Percentiles rank a stretch among this genome's conserved stretches.
These are phyloP conservation scores for Apiotrichum sp. DNA, from an alignment of 1,284 basidiomycete genomes.

Conservation along the genomic window DNA sequence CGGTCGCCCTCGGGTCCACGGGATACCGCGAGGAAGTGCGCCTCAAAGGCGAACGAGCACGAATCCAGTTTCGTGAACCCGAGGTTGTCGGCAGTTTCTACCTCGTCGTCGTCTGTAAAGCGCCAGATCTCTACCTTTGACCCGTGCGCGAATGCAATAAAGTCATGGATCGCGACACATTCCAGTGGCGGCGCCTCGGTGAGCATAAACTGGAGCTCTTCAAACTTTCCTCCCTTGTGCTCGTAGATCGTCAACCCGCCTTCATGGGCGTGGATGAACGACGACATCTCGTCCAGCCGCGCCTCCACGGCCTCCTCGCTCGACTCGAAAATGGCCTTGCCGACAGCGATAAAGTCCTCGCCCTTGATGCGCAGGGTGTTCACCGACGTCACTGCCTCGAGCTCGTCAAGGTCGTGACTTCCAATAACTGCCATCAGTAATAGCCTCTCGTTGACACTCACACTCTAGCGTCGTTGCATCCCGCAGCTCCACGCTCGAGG, in stretches of 20 bases:
- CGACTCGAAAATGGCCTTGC: conserved; percentile 34
- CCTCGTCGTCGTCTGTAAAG: background rate
- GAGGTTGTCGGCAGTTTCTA: background rate
- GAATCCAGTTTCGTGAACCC: conserved; percentile 51
- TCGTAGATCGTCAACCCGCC: conserved; percentile 39
- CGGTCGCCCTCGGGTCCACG: conserved; percentile 42
- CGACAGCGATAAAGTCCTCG: conserved; percentile 35
- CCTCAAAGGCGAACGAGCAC: conserved; percentile 75
- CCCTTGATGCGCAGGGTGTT: conserved; percentile 27
- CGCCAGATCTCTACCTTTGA: conserved; percentile 52
- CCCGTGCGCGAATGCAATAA: conserved; percentile 60
- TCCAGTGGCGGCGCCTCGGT: conserved; percentile 7
- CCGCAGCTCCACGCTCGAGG: conserved; percentile 61
- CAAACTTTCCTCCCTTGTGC: background rate
- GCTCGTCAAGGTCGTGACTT: conserved; percentile 18
- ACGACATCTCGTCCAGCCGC: conserved; percentile 18
- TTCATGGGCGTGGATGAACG: conserved; percentile 21
- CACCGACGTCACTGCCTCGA: conserved; percentile 32
- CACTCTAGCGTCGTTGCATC: conserved; percentile 62
- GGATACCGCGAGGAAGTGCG: conserved; percentile 51
- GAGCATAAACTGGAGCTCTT: no score
- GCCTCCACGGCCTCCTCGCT: conserved; percentile 30
- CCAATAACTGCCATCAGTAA: conserved; percentile 22
- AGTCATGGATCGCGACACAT: conserved; percentile 32
- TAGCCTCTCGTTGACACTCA: conserved; percentile 44